phyloP scores from a whole-genome alignment of 768 basidiomycete genomes.

The Terana coerulea region DNA sequence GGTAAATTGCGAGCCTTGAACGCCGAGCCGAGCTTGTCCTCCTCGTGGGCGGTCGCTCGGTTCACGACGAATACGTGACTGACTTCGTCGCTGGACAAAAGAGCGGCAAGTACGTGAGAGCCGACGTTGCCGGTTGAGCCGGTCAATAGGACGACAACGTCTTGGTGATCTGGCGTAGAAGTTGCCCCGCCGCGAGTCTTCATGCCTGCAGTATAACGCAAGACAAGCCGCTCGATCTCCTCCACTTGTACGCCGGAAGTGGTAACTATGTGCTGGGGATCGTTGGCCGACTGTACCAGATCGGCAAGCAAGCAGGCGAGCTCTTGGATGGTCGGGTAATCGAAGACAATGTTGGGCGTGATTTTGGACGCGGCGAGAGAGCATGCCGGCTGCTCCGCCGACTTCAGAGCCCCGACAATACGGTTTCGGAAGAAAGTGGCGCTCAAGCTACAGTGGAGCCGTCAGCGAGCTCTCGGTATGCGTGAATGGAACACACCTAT shows the following conservation, averaged over 20 bases:
- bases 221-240: too few relatives aligned
- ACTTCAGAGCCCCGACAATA: conserved; percentile 4
- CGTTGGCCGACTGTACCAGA: too few relatives aligned
- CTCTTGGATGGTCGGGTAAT: conserved; percentile 2
- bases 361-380: background rate
- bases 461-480: background rate
- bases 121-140: conserved; percentile 11
- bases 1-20: conserved; percentile 3
- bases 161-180: too few relatives aligned
- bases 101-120: conserved; percentile 7
- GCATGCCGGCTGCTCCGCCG: background rate
- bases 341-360: conserved; percentile 6
- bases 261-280: too few relatives aligned
- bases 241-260: too few relatives aligned
- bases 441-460: conserved; percentile 2
- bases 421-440: conserved; percentile 13
- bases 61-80: conserved; percentile 3
- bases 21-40: background rate
- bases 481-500: conserved; percentile 1
- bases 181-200: too few relatives aligned
- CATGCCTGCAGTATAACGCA: too few relatives aligned
- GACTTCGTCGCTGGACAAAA: background rate
- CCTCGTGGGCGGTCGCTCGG: background rate
- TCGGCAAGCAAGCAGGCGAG: background rate
- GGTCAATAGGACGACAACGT: conserved; percentile 7